These are phyloP conservation scores for Neurospora africana DNA, from an alignment of 495 filamentous ascomycete genomes.

Conservation along the genomic window DNA sequence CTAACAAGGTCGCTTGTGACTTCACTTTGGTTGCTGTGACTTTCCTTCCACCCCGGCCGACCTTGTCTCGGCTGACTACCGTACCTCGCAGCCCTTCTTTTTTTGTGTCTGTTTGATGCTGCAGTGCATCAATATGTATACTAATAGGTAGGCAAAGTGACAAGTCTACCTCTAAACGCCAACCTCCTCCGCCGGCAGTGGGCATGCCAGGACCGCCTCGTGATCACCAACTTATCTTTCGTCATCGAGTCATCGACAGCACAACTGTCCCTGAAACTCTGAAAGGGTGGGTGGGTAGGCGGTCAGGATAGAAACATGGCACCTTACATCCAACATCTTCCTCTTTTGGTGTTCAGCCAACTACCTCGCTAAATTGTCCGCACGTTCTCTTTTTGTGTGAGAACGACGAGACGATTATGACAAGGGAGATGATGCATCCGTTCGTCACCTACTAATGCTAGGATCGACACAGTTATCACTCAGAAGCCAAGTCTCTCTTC, in stretches of 20 bases:
- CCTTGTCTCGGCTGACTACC: neutral
- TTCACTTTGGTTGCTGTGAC: neutral
- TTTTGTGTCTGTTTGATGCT: no score
- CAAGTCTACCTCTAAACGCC: neutral
- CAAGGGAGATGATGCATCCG: neutral
- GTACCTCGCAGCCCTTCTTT: neutral
- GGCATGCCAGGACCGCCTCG: slow-evolving; percentile 8
- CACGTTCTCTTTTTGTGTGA: neutral
- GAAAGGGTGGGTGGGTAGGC: neutral
- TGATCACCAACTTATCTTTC: slow-evolving; percentile 20
- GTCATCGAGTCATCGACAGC: slow-evolving; percentile 15
- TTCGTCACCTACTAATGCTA: neutral
- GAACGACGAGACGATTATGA: neutral
- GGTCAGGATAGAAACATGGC: neutral
- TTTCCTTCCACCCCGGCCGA: neutral
- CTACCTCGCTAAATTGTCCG: neutral
- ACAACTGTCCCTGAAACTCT: neutral
- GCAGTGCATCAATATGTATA: no score
- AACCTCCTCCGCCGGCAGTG: neutral
- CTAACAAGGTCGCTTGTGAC: neutral
- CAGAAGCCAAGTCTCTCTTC: neutral
- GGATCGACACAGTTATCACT: neutral
- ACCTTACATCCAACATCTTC: neutral
- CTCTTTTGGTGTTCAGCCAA: neutral
- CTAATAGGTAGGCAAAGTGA: neutral